phyloP scores from a whole-genome alignment of 75 land plant genomes.

The Sequoiadendron giganteum region DNA sequence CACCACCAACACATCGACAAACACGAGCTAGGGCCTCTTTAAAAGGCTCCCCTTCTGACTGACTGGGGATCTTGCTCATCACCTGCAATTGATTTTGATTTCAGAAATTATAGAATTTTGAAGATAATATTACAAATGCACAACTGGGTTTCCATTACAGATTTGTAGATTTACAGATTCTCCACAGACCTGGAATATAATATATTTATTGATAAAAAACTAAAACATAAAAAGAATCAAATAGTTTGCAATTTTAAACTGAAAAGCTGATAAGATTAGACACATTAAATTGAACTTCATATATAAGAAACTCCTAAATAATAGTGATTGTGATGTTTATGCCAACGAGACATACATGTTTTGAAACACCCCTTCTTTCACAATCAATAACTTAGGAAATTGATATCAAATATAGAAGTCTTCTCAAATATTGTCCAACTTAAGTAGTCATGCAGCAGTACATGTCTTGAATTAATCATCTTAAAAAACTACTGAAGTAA shows the following conservation, averaged over 20 bases:
- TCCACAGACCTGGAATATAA: background rate
- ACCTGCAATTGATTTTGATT: constrained; percentile 36
- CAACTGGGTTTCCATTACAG: background rate
- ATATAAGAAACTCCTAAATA: background rate
- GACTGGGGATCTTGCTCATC: constrained; percentile 65
- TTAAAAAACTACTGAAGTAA: background rate
- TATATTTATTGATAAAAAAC: too few relatives aligned
- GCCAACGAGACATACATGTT: background rate
- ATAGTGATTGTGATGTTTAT: background rate
- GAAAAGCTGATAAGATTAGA: background rate
- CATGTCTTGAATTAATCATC: background rate
- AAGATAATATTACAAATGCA: background rate
- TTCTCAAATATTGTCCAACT: background rate
- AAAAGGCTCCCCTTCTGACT: constrained; percentile 78
- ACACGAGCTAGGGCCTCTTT: constrained; percentile 92
- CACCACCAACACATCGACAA: constrained; percentile 82
- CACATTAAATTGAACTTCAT: background rate
- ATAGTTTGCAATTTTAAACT: background rate
- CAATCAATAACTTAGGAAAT: background rate
- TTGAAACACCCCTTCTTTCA: background rate
- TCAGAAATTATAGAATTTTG: background rate
- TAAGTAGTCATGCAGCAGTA: background rate
- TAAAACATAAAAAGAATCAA: background rate
- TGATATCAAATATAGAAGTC: background rate
- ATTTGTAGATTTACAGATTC: background rate